These are phyloP conservation scores for Scenedesmus sp. DNA, from an alignment of 163 green algal genomes.

Conservation along the genomic window DNA sequence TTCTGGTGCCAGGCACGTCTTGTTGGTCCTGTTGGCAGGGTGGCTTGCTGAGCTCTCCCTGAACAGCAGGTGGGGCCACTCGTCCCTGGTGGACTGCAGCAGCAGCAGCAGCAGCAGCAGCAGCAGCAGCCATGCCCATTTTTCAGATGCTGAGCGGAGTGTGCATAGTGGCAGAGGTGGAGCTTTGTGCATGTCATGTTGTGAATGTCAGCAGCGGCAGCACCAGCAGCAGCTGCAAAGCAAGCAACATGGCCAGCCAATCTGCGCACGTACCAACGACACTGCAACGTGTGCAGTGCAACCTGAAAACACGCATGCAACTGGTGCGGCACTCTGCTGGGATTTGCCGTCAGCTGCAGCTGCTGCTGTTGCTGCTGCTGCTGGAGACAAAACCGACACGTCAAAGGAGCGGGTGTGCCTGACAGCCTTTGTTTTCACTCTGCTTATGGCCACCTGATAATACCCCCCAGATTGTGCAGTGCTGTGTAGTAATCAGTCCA, in stretches of 20 bases:
- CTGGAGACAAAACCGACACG: too few species aligned
- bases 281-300: too few species aligned
- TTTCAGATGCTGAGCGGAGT: neutral
- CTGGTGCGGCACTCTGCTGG: too few species aligned
- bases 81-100: neutral
- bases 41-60: neutral
- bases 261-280: too few species aligned
- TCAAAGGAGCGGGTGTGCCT: too few species aligned
- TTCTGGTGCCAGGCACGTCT: neutral
- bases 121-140: neutral
- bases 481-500: neutral
- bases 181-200: neutral
- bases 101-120: slow-evolving; percentile 24
- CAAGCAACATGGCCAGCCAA: neutral
- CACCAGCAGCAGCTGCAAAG: neutral
- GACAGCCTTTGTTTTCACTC: too few species aligned
- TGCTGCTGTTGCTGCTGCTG: too few species aligned
- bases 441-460: neutral
- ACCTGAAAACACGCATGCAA: too few species aligned
- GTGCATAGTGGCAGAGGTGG: neutral
- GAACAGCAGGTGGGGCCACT: slow-evolving; percentile 30
- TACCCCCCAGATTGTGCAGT: neutral
- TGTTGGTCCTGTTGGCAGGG: neutral
- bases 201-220: neutral
- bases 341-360: too few species aligned